These are phyloP conservation scores for Fusarium torreyae DNA, from an alignment of 2,329 filamentous ascomycete species.

Conservation along the genomic window DNA sequence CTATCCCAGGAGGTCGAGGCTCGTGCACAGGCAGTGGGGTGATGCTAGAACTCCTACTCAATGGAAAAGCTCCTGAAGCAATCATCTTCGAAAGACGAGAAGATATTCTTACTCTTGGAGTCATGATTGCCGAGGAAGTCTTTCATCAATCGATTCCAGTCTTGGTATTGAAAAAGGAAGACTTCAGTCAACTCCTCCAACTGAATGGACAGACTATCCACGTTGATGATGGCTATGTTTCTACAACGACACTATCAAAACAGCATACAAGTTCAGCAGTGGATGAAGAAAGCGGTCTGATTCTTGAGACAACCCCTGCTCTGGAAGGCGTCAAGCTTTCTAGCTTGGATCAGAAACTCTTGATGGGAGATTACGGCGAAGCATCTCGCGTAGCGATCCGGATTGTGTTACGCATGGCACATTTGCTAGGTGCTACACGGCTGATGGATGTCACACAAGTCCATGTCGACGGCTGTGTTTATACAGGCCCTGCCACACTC, in stretches of 20 bases:
- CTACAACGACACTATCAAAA: neutral
- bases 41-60: slow-evolving; percentile 62
- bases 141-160: slow-evolving; percentile 60
- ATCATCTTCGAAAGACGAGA: slow-evolving; percentile 60
- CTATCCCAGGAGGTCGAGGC: slow-evolving; percentile 62
- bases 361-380: slow-evolving; percentile 30
- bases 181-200: slow-evolving; percentile 31
- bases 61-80: slow-evolving; percentile 55
- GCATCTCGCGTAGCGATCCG: slow-evolving; percentile 26
- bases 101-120: slow-evolving; percentile 62
- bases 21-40: slow-evolving; percentile 63
- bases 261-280: neutral
- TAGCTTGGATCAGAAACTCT: slow-evolving; percentile 10
- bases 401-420: slow-evolving; percentile 37
- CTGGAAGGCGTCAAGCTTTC: slow-evolving; percentile 42
- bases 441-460: slow-evolving; percentile 41
- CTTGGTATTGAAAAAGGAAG: slow-evolving; percentile 45
- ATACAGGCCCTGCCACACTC: slow-evolving; percentile 48
- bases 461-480: slow-evolving; percentile 35
- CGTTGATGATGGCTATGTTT: slow-evolving; percentile 25
- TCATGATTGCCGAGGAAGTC: slow-evolving; percentile 60
- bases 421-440: slow-evolving; percentile 27
- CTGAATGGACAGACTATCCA: slow-evolving; percentile 14
- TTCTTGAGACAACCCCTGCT: slow-evolving; percentile 10
- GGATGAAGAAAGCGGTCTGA: neutral